A percentile compares a stretch with the other conserved stretches of the same genome.
phyloP scores from a whole-genome alignment of 2,329 filamentous ascomycete species.

The Xylaria hypoxylon region DNA sequence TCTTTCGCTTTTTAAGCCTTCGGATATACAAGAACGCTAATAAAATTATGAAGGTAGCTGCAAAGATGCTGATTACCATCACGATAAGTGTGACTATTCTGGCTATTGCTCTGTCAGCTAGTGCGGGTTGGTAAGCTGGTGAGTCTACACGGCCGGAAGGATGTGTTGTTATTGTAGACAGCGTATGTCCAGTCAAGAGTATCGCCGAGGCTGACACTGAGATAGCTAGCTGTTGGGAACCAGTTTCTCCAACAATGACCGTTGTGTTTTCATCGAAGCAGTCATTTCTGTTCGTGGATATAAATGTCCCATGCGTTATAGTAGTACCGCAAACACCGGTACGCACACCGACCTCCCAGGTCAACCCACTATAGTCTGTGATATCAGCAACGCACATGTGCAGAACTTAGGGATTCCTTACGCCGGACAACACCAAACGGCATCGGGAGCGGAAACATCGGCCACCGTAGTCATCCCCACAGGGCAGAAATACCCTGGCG shows the following conservation, averaged over 20 bases:
- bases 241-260: too few relatives aligned
- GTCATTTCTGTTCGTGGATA: too few relatives aligned
- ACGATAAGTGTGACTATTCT: too few relatives aligned
- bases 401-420: background rate
- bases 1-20: background rate
- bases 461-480: constrained; percentile 16
- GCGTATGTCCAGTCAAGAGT: background rate
- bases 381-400: background rate
- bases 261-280: too few relatives aligned
- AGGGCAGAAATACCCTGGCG: constrained; percentile 21
- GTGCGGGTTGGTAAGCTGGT: too few relatives aligned
- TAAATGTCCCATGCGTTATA: background rate
- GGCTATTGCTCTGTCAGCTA: too few relatives aligned
- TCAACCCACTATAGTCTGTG: background rate
- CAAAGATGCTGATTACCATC: background rate
- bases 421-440: constrained; percentile 14
- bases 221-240: too few relatives aligned
- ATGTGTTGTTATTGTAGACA: too few relatives aligned
- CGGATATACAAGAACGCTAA: background rate
- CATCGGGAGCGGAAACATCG: background rate
- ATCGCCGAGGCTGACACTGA: background rate
- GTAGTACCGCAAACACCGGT: background rate
- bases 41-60: too few relatives aligned
- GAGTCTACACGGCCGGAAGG: too few relatives aligned
- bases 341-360: background rate